These are phyloP conservation scores for Euphorbia corollata DNA, from an alignment of 441 rosid genomes.

Conservation along the genomic window DNA sequence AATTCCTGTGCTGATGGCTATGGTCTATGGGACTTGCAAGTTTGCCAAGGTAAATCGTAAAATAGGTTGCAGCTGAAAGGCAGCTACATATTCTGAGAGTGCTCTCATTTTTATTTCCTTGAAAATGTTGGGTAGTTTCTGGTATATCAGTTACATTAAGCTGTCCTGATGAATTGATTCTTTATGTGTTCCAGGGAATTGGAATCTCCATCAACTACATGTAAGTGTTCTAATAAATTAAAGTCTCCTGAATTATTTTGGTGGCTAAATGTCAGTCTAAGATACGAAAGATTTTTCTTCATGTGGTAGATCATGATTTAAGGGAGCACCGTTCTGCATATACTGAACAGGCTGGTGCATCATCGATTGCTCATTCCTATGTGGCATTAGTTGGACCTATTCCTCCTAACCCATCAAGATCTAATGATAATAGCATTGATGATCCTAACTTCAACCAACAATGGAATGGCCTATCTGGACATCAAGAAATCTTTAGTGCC, in stretches of 20 bases:
- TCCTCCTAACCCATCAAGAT: constrained; percentile 38
- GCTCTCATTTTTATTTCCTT: not conserved
- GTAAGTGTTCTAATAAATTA: constrained; percentile 35
- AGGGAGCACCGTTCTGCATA: constrained; percentile 40
- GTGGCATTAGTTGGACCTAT: constrained; percentile 48
- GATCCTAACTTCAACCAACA: constrained; percentile 41
- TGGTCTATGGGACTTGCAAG: not conserved
- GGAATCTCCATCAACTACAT: constrained; percentile 47
- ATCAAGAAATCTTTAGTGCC: constrained; percentile 36
- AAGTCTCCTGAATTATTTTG: constrained; percentile 6
- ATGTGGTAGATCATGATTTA: constrained; percentile 45
- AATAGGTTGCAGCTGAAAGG: not conserved
- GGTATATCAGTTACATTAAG: not conserved
- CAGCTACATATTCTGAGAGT: constrained; percentile 1
- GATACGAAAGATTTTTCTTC: constrained; percentile 15
- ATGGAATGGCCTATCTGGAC: constrained; percentile 48
- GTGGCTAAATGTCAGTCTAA: constrained; percentile 9
- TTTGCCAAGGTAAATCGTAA: not conserved
- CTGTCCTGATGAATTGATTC: constrained; percentile 13
- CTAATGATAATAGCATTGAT: constrained; percentile 29
- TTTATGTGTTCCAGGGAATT: constrained; percentile 48
- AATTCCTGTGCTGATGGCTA: not conserved
- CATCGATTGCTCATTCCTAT: constrained; percentile 47
- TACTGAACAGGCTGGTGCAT: constrained; percentile 35
- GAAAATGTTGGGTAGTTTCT: constrained; percentile 1